Evolutionary conservation across 805 yeast species (phyloP).

Genomic region (Candida piceae): DNA sequence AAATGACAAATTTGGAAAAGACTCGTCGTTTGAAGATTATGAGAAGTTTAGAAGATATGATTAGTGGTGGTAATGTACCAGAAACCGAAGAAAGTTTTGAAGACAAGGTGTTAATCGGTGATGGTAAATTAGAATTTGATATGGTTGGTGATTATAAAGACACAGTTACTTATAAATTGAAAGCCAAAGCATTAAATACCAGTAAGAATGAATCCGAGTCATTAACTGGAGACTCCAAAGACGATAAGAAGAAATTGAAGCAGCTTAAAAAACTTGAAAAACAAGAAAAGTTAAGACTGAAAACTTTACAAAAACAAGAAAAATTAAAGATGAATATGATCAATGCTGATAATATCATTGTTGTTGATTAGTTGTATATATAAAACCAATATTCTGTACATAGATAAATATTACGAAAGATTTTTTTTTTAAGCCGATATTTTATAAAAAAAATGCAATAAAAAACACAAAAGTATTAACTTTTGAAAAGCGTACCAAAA

Average conservation of each 20-base stretch:
- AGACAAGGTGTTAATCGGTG: background rate
- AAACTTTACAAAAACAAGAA: slow-evolving; percentile 15
- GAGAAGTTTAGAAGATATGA: slow-evolving; percentile 23
- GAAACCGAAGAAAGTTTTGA: background rate
- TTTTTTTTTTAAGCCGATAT: no score
- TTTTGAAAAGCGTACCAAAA: no score
- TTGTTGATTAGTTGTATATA: no score
- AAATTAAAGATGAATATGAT: slow-evolving; percentile 6
- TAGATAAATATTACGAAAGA: no score
- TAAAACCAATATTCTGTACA: no score
- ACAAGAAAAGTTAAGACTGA: slow-evolving; percentile 29
- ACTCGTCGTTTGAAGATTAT: slow-evolving; percentile 31
- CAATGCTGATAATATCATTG: slow-evolving; percentile 1
- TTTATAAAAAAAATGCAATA: no score
- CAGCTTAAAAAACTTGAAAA: slow-evolving; percentile 31
- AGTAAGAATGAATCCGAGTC: slow-evolving; percentile 2
- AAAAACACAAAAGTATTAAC: no score
- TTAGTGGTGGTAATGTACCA: slow-evolving; percentile 14
- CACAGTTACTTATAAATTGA: slow-evolving; percentile 12
- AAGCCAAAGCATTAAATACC: slow-evolving; percentile 11
- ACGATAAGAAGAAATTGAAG: slow-evolving; percentile 28
- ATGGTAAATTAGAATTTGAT: slow-evolving; percentile 26
- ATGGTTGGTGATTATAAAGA: slow-evolving; percentile 17
- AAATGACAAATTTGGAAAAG: slow-evolving; percentile 29
- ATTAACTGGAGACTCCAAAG: background rate